These are phyloP conservation scores for Sporothrix curviconia DNA, from an alignment of 2,329 filamentous ascomycete genomes.

Conservation along the genomic window DNA sequence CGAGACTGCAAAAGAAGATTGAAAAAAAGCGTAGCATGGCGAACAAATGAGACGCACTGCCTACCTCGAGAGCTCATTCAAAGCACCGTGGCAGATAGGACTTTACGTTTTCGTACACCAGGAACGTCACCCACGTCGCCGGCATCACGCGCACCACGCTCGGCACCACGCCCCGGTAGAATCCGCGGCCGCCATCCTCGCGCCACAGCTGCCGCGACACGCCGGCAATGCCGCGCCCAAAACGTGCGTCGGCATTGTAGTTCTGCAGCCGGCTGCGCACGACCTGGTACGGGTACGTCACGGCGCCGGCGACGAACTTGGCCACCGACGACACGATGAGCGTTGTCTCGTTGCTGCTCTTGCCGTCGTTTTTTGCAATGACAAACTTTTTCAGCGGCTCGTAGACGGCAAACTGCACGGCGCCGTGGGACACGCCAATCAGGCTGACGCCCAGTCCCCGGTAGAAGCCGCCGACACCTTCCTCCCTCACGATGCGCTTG, in stretches of 20 bases:
- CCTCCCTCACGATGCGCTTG: constrained; percentile 56
- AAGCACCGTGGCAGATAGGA: constrained; percentile 53
- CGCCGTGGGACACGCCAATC: constrained; percentile 83
- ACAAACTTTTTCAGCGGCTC: constrained; percentile 54
- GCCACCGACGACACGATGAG: constrained; percentile 71
- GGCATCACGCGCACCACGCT: constrained; percentile 88
- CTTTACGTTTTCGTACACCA: constrained; percentile 94
- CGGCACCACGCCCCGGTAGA: constrained; percentile 85
- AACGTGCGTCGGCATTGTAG: constrained; percentile 70
- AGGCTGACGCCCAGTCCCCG: constrained; percentile 76
- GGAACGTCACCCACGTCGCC: constrained; percentile 90
- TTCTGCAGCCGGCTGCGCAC: constrained; percentile 83
- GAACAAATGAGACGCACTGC: no score
- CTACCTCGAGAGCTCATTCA: no score
- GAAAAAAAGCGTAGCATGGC: no score
- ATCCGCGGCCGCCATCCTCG: constrained; percentile 73
- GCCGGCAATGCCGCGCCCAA: constrained; percentile 63
- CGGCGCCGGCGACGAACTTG: constrained; percentile 82
- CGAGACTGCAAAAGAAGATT: no score
- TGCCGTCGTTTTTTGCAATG: constrained; percentile 18
- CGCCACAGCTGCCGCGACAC: constrained; percentile 68
- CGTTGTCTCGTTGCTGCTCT: constrained; percentile 66
- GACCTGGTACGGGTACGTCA: constrained; percentile 93
- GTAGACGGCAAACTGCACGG: constrained; percentile 93
- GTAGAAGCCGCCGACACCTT: constrained; percentile 79